phyloP scores from a whole-genome alignment of 2,329 filamentous ascomycete species.

The Grosmannia clavigera region DNA sequence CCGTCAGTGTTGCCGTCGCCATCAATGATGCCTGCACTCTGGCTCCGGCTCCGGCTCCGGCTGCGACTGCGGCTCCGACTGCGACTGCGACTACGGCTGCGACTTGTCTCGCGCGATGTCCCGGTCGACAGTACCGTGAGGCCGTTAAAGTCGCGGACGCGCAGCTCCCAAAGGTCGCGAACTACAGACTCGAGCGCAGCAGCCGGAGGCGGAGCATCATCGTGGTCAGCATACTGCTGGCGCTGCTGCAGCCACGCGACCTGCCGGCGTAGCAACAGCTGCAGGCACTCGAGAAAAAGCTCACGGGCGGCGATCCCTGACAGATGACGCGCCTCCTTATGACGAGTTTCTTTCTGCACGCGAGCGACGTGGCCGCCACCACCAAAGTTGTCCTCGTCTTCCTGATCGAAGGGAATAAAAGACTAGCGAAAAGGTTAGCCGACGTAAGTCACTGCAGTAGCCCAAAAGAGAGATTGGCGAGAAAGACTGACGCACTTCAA shows the following conservation, averaged over 20 bases:
- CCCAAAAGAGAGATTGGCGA: neutral
- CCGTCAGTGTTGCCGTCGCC: neutral
- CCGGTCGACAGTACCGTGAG: conserved; percentile 29
- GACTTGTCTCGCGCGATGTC: conserved; percentile 6
- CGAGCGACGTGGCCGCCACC: conserved; percentile 41
- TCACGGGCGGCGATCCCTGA: conserved; percentile 57
- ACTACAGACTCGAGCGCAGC: conserved; percentile 66
- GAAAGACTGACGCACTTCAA: conserved; percentile 41
- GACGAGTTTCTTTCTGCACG: conserved; percentile 43
- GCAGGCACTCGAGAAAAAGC: conserved; percentile 73
- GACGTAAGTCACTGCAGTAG: neutral
- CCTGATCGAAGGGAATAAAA: conserved; percentile 42
- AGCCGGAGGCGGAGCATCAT: conserved; percentile 22
- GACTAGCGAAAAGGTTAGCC: conserved; percentile 22
- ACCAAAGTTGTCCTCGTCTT: conserved; percentile 59
- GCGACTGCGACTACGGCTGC: conserved; percentile 10
- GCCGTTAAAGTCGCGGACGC: conserved; percentile 42
- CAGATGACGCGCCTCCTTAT: conserved; percentile 43
- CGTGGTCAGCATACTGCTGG: conserved; percentile 33
- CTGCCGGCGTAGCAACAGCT: conserved; percentile 76
- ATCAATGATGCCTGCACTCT: neutral
- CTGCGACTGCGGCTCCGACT: conserved; percentile 11
- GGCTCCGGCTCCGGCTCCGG: neutral
- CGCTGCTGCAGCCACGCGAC: conserved; percentile 58
- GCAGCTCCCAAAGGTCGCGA: conserved; percentile 73